Conservation (phyloP, 768 basidiomycete genomes). For the Russula emetica region DNA sequence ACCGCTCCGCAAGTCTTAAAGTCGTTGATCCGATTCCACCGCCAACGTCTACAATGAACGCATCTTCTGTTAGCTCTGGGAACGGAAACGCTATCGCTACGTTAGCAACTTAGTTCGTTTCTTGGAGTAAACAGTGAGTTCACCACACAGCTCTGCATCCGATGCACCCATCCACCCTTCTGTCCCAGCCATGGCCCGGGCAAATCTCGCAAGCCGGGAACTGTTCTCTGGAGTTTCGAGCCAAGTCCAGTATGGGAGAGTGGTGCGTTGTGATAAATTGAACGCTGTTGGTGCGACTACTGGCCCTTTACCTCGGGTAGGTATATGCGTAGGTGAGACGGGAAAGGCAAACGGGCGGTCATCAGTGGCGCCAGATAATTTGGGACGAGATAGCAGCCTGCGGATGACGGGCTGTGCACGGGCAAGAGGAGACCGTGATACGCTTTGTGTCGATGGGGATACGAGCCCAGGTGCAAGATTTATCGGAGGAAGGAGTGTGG, state of each 20-base stretch:
- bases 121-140: background rate
- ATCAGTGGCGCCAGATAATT: constrained; percentile 15
- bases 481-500: constrained; percentile 15
- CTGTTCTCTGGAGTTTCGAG: constrained; percentile 53
- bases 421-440: constrained; percentile 20
- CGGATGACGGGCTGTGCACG: constrained; percentile 24
- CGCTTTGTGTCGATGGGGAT: constrained; percentile 11
- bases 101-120: constrained; percentile 12
- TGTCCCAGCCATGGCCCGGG: constrained; percentile 71
- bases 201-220: constrained; percentile 58
- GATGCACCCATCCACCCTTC: constrained; percentile 62
- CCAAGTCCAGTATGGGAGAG: constrained; percentile 61
- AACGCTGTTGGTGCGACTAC: constrained; percentile 50
- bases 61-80: constrained; percentile 45
- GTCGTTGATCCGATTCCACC: constrained; percentile 60
- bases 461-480: constrained; percentile 5
- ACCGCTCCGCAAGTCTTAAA: constrained; percentile 41
- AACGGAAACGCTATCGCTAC: constrained; percentile 52
- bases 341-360: constrained; percentile 8
- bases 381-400: constrained; percentile 25
- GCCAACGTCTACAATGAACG: constrained; percentile 62
- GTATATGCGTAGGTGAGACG: constrained; percentile 4
- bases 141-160: constrained; percentile 33
- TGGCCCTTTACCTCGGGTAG: constrained; percentile 34
- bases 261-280: constrained; percentile 61